Conservation (phyloP, 352 stramenopile genomes). For the Pythium dissotocum region DNA sequence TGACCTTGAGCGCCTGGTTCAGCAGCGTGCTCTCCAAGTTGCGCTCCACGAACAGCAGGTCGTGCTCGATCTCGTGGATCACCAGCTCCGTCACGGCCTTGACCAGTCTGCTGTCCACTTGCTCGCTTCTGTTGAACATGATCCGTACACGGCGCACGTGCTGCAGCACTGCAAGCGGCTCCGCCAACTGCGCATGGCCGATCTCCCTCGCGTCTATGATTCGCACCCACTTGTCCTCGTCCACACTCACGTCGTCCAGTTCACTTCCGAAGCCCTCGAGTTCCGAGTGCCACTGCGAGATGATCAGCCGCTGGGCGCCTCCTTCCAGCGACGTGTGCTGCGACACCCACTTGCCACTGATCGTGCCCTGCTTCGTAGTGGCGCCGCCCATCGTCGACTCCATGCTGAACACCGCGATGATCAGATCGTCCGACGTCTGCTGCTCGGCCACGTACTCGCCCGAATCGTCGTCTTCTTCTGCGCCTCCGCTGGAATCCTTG, state of each 20-base stretch:
- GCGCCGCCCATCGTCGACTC: constrained; percentile 1
- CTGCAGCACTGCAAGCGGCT: constrained; percentile 19
- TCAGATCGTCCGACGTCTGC: neutral
- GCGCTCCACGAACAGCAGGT: neutral
- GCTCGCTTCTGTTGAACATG: neutral
- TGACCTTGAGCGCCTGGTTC: neutral
- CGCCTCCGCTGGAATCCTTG: neutral
- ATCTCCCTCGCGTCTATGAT: constrained; percentile 6
- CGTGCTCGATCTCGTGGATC: neutral
- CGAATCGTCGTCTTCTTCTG: neutral
- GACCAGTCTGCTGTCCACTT: neutral
- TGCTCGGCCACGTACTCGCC: neutral
- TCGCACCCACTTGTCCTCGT: constrained; percentile 18
- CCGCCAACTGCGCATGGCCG: constrained; percentile 12
- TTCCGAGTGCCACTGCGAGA: constrained; percentile 3
- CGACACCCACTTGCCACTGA: constrained; percentile 12
- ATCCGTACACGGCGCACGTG: constrained; percentile 12
- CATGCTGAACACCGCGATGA: neutral
- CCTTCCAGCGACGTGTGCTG: neutral
- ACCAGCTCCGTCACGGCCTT: neutral
- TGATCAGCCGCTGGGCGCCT: neutral
- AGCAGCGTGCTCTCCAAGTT: neutral
- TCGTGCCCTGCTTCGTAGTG: neutral
- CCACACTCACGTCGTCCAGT: constrained; percentile 4
- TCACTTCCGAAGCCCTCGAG: constrained; percentile 11